Evolutionary conservation across 2,329 filamentous ascomycete genomes (phyloP).

Genomic region (Alternaria arbusti): DNA sequence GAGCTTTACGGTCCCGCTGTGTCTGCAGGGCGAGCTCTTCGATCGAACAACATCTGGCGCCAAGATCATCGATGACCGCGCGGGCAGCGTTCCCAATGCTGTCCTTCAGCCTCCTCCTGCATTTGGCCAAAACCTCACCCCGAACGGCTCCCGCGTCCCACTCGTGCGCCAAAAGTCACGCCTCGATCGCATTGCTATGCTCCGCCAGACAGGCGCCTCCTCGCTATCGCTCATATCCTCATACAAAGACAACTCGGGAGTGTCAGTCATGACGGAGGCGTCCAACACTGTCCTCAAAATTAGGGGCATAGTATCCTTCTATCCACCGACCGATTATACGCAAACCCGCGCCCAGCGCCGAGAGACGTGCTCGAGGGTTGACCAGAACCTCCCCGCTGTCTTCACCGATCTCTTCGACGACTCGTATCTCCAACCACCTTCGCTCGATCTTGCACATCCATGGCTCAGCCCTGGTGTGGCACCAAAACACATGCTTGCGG

Average conservation of each 20-base stretch:
- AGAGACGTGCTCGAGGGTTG: constrained; percentile 60
- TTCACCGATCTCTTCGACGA: constrained; percentile 61
- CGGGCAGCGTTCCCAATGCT: constrained; percentile 34
- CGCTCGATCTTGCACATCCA: constrained; percentile 60
- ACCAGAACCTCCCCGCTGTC: constrained; percentile 58
- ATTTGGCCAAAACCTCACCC: constrained; percentile 19
- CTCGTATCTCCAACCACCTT: constrained; percentile 56
- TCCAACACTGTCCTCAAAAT: constrained; percentile 54
- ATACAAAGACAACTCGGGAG: constrained; percentile 43
- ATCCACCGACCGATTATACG: constrained; percentile 68
- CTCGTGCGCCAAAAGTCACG: constrained; percentile 41
- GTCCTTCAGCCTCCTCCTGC: constrained; percentile 23
- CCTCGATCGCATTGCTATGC: constrained; percentile 43
- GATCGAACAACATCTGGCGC: constrained; percentile 38
- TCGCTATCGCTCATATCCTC: constrained; percentile 45
- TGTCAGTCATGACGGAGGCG: constrained; percentile 41
- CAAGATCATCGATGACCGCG: constrained; percentile 36
- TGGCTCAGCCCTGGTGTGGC: constrained; percentile 66
- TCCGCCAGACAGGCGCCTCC: constrained; percentile 42
- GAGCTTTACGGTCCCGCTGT: constrained; percentile 66
- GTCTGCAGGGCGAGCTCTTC: constrained; percentile 58
- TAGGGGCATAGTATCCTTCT: constrained; percentile 66
- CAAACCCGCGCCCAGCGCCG: constrained; percentile 65
- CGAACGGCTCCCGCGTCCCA: constrained; percentile 42
- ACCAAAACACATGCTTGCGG: constrained; percentile 58